Evolutionary conservation across 164 flowering plant species (phyloP), one percentile per base, ranked within the genome.

Genomic region (Annona cherimola): DNA sequence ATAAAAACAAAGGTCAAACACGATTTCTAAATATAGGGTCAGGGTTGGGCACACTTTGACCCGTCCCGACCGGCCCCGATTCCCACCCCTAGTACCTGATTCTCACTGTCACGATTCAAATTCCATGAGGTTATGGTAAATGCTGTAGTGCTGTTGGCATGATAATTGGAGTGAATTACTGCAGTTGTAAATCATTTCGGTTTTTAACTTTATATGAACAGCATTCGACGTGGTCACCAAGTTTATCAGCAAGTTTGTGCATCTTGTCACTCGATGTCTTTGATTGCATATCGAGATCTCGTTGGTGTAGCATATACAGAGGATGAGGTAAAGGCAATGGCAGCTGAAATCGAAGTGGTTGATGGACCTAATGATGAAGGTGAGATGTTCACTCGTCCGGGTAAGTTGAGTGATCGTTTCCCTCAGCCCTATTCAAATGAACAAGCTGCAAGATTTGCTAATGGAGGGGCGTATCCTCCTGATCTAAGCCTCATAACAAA

Each of bases 341-440:
- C 94, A 39, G 90, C 97, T 74, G 97, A 91, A 82, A 91, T 91
- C 79, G 97, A 91, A 81, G 97, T 91, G 74, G 87, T 78, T 74
- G 97, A 91, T 77, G 97, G 97, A 45, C 97, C 94, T 69, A 91
- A 91, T 75, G 94, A 91, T 77, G 97, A 91, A 82, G 94, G 97
- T 75, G 94, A 89, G 82, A 91, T 89, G 97, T 91, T 85, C 69
- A 89, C 94, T 6, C 92, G 97, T 60, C 97, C 97, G 68, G 94
- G 97, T 69, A 91, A 89, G 83, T 84, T 89, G 11, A 91, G 94
- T 69, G 97, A 91, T 72, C 94, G 94, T 54, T 86, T 91, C 63
- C 97, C 91, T 63, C 86, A 85, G 79, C 97, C 97, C 74, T 91
- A 91, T 78, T 39, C 87, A 18, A 91, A 91, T 80, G 94, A 91